Base-by-base conservation (phyloP, 345 rosid species). In the Bruguiera sexangula region DNA sequence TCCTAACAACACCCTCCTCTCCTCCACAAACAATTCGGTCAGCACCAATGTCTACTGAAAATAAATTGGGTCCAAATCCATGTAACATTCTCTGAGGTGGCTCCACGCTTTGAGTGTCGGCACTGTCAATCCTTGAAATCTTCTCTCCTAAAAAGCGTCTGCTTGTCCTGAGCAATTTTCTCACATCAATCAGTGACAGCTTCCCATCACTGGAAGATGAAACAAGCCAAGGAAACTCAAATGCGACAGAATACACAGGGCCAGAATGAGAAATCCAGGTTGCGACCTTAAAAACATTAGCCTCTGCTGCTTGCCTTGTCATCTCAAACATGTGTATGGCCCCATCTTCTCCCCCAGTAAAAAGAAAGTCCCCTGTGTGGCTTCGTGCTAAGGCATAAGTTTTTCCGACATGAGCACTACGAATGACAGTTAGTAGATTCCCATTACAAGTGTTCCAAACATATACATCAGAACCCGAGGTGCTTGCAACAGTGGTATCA, bases 141-240 rank as follows among this genome's bases (percentile, higher is more conserved):
- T 61, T 85, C 75, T 77, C 87, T 32, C 82, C 60, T 16, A 48
- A 63, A 39, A 69, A 51, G 31, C 53, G 65, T 65, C 70, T 75
- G 72, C 81, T 79, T 43, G 84, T 82, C 76, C 80, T 83, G 69
- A 91, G 71, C 83, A 91, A 71, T 83, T 88, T 94, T 69, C 96
- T 85, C 27, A 91, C 91, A 70, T 91, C 93, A 3, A 94, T 84
- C 8, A 94, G 82, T 0, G 97, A 83, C 20, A 94, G 85, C 69
- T 85, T 89, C 50, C 97, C 97, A 15, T 94, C 98, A 70, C 89
- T 78, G 21, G 97, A 88, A 69, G 96, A 91, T 34, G 97, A 89
- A 73, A 94, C 95, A 69, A 94, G 97, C 98, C 98, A 94, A 10
- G 98, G 98, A 71, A 91, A 94, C 85, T 94, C 97, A 63, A 94